phyloP scores from a whole-genome alignment of 163 green algal species.

The Volvox carteri region DNA sequence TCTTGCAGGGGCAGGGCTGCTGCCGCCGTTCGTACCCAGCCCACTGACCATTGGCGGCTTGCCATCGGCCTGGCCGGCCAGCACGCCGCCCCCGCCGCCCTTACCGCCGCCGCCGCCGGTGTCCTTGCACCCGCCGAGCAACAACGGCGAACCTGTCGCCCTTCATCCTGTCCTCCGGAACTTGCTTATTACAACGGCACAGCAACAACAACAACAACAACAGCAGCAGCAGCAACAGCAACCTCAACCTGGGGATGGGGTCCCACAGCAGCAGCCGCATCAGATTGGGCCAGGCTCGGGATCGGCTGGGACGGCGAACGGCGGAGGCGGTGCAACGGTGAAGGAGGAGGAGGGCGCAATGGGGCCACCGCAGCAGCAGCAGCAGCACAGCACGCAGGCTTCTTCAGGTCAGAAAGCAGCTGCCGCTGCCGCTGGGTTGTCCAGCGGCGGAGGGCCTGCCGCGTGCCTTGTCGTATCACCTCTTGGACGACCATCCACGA shows the following conservation, averaged over 20 bases:
- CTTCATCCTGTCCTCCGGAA: conserved; percentile 25
- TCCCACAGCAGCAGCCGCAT: not conserved
- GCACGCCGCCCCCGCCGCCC: conserved; percentile 26
- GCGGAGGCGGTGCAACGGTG: not conserved
- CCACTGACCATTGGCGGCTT: conserved; percentile 21
- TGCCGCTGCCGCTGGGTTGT: not conserved
- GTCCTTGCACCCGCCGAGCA: not conserved
- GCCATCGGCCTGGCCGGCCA: not conserved
- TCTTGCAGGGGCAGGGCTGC: too few relatives aligned
- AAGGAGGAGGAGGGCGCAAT: not conserved
- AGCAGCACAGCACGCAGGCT: not conserved
- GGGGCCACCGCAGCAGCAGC: not conserved
- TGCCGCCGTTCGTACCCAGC: too few relatives aligned
- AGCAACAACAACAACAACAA: not conserved
- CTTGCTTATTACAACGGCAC: conserved; percentile 5
- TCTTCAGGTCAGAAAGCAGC: too few relatives aligned
- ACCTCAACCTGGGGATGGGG: not conserved
- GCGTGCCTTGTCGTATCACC: not conserved
- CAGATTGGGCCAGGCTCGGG: not conserved
- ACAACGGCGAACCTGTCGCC: not conserved
- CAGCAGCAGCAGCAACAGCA: conserved; percentile 3
- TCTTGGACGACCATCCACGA: not conserved
- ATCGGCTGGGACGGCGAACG: not conserved
- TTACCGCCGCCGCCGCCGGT: conserved; percentile 22
- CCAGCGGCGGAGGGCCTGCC: not conserved